Conservation (phyloP, 441 rosid genomes). For the Gossypium schwendimanii region DNA sequence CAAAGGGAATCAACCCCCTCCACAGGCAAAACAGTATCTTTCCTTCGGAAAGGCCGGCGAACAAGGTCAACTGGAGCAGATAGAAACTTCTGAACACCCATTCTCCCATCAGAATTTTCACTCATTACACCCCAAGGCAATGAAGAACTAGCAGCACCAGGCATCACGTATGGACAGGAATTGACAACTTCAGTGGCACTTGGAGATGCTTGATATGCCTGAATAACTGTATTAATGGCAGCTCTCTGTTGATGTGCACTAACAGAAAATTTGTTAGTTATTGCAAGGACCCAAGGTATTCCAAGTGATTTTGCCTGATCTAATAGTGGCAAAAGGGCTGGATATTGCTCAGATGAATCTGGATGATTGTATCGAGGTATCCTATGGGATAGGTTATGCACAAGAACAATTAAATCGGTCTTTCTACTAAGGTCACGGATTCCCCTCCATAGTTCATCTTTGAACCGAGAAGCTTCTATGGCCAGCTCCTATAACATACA, state of each 20-base stretch:
- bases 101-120: slow-evolving; percentile 41
- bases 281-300: slow-evolving; percentile 92
- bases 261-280: slow-evolving; percentile 94
- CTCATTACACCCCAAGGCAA: slow-evolving; percentile 57
- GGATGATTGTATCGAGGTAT: slow-evolving; percentile 58
- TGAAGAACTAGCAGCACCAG: slow-evolving; percentile 59
- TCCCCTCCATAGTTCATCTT: slow-evolving; percentile 92
- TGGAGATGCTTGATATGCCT: slow-evolving; percentile 71
- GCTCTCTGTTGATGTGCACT: slow-evolving; percentile 92
- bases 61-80: slow-evolving; percentile 66
- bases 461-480: slow-evolving; percentile 60
- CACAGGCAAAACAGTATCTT: slow-evolving; percentile 60
- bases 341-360: slow-evolving; percentile 44
- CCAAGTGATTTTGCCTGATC: slow-evolving; percentile 89
- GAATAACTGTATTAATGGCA: slow-evolving; percentile 65
- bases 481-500: slow-evolving; percentile 51
- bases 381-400: slow-evolving; percentile 88
- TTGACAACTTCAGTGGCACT: slow-evolving; percentile 60
- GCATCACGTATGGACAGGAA: slow-evolving; percentile 81
- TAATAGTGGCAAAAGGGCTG: slow-evolving; percentile 70
- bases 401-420: slow-evolving; percentile 80
- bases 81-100: slow-evolving; percentile 51
- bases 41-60: slow-evolving; percentile 73
- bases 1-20: slow-evolving; percentile 75
- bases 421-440: slow-evolving; percentile 66